These are phyloP conservation scores for Termitomyces sp. DNA, from an alignment of 768 basidiomycete species.

Conservation along the genomic window DNA sequence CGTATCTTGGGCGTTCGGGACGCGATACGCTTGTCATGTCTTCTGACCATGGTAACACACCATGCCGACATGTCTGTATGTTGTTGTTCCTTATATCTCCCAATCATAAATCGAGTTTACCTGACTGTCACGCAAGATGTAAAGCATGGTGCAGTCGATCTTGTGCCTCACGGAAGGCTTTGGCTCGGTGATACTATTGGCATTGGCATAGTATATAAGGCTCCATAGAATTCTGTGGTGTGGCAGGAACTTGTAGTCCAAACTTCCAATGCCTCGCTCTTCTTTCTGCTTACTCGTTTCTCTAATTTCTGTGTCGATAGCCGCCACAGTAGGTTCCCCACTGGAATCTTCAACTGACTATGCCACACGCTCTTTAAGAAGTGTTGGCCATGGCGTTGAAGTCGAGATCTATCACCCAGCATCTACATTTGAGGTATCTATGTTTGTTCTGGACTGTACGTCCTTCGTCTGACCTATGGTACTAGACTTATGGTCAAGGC, in stretches of 20 bases:
- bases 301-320: background rate
- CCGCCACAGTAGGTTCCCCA: background rate
- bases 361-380: slow-evolving; percentile 10
- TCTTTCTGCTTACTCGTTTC: background rate
- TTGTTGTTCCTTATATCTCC: background rate
- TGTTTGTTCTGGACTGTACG: background rate
- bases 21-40: background rate
- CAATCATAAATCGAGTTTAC: slow-evolving; percentile 6
- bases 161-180: slow-evolving; percentile 1
- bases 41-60: background rate
- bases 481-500: slow-evolving; percentile 15
- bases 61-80: background rate
- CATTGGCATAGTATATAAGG: slow-evolving; percentile 2
- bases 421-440: slow-evolving; percentile 12
- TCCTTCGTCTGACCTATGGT: background rate
- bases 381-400: slow-evolving; percentile 7
- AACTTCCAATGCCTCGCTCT: background rate
- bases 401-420: slow-evolving; percentile 13
- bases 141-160: slow-evolving; percentile 1
- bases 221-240: background rate
- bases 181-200: slow-evolving; percentile 10
- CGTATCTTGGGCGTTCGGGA: background rate
- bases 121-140: background rate
- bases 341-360: background rate
- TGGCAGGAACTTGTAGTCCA: background rate